phyloP scores from a whole-genome alignment of 2,329 filamentous ascomycete genomes.

The Phialophora chinensis region DNA sequence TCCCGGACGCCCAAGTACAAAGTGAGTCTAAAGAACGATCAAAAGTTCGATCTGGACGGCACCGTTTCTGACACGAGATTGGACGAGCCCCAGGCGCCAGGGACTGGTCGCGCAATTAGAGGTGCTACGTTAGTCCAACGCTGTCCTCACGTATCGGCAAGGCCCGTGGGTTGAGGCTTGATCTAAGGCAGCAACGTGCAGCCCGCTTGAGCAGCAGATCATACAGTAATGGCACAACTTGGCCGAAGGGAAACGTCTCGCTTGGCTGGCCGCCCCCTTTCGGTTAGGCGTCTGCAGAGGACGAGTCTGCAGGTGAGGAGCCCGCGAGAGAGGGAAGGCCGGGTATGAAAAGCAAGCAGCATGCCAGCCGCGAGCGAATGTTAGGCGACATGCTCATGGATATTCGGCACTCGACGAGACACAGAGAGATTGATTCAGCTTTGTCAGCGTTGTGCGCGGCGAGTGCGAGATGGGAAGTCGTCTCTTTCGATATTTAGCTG shows the following conservation, averaged over 20 bases:
- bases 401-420: background rate
- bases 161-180: constrained; percentile 26
- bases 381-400: background rate
- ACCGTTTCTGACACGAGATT: background rate
- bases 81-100: background rate
- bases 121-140: constrained; percentile 8
- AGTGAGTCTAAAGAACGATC: background rate
- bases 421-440: background rate
- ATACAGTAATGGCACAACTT: constrained; percentile 12
- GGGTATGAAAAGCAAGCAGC: background rate
- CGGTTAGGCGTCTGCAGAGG: background rate
- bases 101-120: background rate
- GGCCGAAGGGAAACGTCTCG: constrained; percentile 15
- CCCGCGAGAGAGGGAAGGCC: background rate
- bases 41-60: background rate
- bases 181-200: constrained; percentile 22
- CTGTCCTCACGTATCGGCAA: constrained; percentile 9
- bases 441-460: background rate
- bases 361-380: background rate
- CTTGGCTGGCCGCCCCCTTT: constrained; percentile 9
- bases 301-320: background rate
- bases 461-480: background rate
- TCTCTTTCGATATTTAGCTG: background rate
- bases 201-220: constrained; percentile 27
- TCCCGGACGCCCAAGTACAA: background rate